Conservation (phyloP, 805 yeast genomes). For the Nakazawaea siamensis region DNA sequence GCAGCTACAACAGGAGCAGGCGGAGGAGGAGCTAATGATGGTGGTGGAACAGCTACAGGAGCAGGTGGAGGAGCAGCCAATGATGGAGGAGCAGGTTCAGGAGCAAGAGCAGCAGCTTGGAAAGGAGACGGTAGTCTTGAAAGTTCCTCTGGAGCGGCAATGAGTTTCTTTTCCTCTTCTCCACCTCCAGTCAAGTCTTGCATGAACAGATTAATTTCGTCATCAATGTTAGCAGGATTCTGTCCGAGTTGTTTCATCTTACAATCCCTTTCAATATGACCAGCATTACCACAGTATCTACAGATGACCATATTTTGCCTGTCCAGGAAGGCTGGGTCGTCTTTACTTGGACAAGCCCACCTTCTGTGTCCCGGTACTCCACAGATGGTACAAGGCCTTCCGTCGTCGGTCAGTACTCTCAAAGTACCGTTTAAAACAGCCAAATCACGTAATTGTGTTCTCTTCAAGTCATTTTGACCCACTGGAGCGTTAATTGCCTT, state of each 20-base stretch:
- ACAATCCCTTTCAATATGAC: slow-evolving; percentile 90
- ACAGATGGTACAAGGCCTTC: slow-evolving; percentile 54
- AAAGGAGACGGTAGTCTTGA: too few species aligned
- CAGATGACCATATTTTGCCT: slow-evolving; percentile 45
- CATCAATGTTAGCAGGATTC: slow-evolving; percentile 20
- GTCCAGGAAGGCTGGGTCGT: slow-evolving; percentile 23
- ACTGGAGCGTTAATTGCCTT: slow-evolving; percentile 86
- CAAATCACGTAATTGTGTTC: slow-evolving; percentile 84
- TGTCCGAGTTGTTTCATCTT: slow-evolving; percentile 13
- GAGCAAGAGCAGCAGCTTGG: slow-evolving; percentile 11
- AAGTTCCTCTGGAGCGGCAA: slow-evolving; percentile 12
- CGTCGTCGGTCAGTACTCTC: slow-evolving; percentile 59
- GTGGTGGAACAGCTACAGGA: slow-evolving; percentile 11
- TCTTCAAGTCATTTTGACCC: slow-evolving; percentile 85
- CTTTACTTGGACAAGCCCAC: slow-evolving; percentile 54
- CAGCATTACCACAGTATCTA: slow-evolving; percentile 68
- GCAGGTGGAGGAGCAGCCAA: slow-evolving; percentile 15
- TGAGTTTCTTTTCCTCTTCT: neutral
- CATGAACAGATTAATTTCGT: slow-evolving; percentile 45
- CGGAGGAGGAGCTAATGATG: slow-evolving; percentile 17
- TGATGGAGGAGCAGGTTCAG: neutral
- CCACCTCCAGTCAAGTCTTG: slow-evolving; percentile 30
- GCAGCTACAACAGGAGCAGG: slow-evolving; percentile 14
- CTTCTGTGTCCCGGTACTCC: slow-evolving; percentile 59
- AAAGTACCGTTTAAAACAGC: slow-evolving; percentile 94